Evolutionary conservation across 257 asterid genomes (phyloP), one percentile per base, ranked within the genome.

Genomic region (Pogostemon cablin): DNA sequence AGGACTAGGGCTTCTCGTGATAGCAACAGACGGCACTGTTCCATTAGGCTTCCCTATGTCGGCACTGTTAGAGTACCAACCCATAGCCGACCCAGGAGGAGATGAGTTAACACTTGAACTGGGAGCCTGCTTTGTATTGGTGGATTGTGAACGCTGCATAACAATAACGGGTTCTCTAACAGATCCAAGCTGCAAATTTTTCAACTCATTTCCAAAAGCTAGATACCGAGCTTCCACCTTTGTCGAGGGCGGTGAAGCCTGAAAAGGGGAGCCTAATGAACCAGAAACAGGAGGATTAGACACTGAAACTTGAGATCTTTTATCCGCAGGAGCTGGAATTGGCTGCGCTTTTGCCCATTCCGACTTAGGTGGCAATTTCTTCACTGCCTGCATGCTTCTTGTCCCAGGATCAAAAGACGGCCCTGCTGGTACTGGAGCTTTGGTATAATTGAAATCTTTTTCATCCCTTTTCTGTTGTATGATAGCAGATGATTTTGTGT

Each of bases 291-390:
- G 77, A 20, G 88, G 78, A 90, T 25, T 25, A 25, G 32, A 25
- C 1, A 25, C 32, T 25, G 32, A 25, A 25, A 25, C 32, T 25
- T 25, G 32, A 25, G 89, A 90, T 72, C 84, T 84, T 78, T 87
- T 88, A 49, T 88, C 97, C 48, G 82, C 80, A n/a, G 88, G 81
- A 9, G 57, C 79, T 5, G 78, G 52, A 58, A 69, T 75, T 68
- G 78, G 91, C 74, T 83, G 95, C 4, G 86, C 81, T 44, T 88
- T 90, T 58, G 82, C 77, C 96, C 88, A 86, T 55, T 87, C 96
- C 70, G 77, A 60, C 77, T 87, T 86, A 34, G 85, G 84, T 65
- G 82, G 90, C 40, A 78, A 74, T 79, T 84, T 87, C 78, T 87
- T 88, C 77, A 80, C 54, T 44, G 83, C 55, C 63, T 79, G 93